phyloP scores from a whole-genome alignment of 2,329 filamentous ascomycete genomes.

The Dothidotthia symphoricarpi region DNA sequence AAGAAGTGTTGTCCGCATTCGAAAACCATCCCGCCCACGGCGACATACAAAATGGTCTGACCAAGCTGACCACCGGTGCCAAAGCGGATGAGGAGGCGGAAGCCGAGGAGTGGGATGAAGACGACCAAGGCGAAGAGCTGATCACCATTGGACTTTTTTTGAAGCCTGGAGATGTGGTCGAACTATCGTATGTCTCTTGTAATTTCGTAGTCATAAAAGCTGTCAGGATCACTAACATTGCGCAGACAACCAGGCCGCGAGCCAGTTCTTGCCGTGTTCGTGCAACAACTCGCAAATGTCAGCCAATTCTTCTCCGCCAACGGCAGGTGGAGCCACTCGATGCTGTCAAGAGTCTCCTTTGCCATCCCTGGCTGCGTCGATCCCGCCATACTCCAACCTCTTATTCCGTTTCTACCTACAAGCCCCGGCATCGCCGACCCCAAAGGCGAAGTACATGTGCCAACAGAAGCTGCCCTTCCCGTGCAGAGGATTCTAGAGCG shows the following conservation, averaged over 20 bases:
- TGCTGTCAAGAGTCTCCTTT: conserved; percentile 46
- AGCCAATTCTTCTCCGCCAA: conserved; percentile 53
- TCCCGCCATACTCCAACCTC: conserved; percentile 45
- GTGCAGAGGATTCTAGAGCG: conserved; percentile 45
- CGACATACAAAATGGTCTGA: conserved; percentile 26
- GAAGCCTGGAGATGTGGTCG: conserved; percentile 51
- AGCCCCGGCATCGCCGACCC: conserved; percentile 24
- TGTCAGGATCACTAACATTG: background rate
- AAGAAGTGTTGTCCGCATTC: conserved; percentile 32
- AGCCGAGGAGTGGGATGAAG: conserved; percentile 24
- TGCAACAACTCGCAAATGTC: conserved; percentile 42
- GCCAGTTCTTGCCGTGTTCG: conserved; percentile 51
- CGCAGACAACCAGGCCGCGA: conserved; percentile 30
- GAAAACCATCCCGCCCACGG: conserved; percentile 26
- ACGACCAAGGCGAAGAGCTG: conserved; percentile 31
- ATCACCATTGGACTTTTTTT: conserved; percentile 41
- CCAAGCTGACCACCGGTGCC: conserved; percentile 20
- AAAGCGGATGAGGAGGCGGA: conserved; percentile 26
- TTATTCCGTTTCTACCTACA: conserved; percentile 54
- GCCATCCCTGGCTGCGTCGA: conserved; percentile 52
- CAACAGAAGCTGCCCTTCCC: conserved; percentile 47
- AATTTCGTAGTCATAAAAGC: background rate
- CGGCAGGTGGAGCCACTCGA: conserved; percentile 49
- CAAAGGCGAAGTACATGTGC: conserved; percentile 43
- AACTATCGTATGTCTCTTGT: conserved; percentile 37